phyloP scores from a whole-genome alignment of 176 grass and related monocot genomes.

The Hordeum marinum region DNA sequence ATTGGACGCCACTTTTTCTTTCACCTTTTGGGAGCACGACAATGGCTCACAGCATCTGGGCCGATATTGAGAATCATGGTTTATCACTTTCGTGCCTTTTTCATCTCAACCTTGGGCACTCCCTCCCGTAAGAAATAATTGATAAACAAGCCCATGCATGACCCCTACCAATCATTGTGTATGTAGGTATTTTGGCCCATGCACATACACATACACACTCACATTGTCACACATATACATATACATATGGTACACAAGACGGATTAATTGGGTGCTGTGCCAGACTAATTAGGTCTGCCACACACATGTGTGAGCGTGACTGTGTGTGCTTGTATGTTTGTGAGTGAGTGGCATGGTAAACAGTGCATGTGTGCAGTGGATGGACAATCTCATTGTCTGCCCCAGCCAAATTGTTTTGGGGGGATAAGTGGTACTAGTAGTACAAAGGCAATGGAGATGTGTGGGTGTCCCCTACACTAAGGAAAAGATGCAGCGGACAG shows the following conservation, averaged over 20 bases:
- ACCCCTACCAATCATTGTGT: conserved; percentile 30
- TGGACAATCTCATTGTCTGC: conserved; percentile 6
- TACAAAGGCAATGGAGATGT: conserved; percentile 16
- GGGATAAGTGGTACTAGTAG: neutral
- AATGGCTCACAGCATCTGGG: neutral
- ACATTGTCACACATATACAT: too few relatives aligned
- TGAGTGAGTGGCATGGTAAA: neutral
- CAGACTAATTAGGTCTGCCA: neutral
- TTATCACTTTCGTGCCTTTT: conserved; percentile 4
- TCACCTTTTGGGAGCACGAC: conserved; percentile 28
- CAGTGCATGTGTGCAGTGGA: neutral
- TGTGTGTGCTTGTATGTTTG: neutral
- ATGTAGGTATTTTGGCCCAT: conserved; percentile 21
- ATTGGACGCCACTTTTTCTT: conserved; percentile 29
- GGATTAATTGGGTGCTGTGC: neutral
- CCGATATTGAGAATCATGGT: conserved; percentile 29
- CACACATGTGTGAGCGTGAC: neutral
- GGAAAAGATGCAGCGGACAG: conserved; percentile 38
- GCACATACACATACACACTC: conserved; percentile 7
- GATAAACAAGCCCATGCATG: conserved; percentile 7
- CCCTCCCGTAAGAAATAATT: conserved; percentile 32
- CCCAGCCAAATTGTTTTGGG: neutral
- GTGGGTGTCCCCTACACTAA: neutral
- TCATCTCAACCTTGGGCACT: conserved; percentile 27
- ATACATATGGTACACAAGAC: neutral